Conservation (phyloP, 495 filamentous ascomycete genomes). For the Chaetomium cochliodes region DNA sequence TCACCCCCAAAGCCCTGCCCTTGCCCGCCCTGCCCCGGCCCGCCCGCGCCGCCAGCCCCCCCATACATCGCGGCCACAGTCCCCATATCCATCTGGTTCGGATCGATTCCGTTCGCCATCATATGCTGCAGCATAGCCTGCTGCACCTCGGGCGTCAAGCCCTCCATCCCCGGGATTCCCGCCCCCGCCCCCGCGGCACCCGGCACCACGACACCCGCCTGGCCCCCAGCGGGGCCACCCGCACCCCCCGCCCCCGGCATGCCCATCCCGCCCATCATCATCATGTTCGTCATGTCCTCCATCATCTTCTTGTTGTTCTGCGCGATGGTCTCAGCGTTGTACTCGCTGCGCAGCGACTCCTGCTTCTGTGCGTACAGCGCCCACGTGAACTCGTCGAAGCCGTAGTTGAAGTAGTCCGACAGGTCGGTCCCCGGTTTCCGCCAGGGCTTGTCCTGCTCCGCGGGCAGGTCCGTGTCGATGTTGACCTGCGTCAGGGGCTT, state of each 20-base stretch:
- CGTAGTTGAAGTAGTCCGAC: conserved; percentile 98
- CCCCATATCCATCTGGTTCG: conserved; percentile 60
- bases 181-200: neutral
- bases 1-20: conserved; percentile 49
- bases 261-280: conserved; percentile 61
- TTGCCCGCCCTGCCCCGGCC: conserved; percentile 47
- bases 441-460: conserved; percentile 89
- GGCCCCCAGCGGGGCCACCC: conserved; percentile 9
- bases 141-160: conserved; percentile 76
- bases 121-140: conserved; percentile 78
- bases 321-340: conserved; percentile 56
- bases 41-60: conserved; percentile 39
- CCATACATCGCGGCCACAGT: conserved; percentile 52
- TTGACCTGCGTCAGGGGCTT: conserved; percentile 83
- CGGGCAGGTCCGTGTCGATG: conserved; percentile 71
- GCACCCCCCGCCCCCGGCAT: neutral
- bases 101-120: conserved; percentile 81
- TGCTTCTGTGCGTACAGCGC: conserved; percentile 91
- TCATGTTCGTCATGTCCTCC: conserved; percentile 87
- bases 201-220: neutral
- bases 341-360: conserved; percentile 68
- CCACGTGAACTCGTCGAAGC: conserved; percentile 99
- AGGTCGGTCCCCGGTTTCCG: conserved; percentile 92
- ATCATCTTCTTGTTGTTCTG: conserved; percentile 78
- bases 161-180: conserved; percentile 49